Base-by-base conservation (phyloP, 306 rosid species). In the Casuarina cunninghamiana region DNA sequence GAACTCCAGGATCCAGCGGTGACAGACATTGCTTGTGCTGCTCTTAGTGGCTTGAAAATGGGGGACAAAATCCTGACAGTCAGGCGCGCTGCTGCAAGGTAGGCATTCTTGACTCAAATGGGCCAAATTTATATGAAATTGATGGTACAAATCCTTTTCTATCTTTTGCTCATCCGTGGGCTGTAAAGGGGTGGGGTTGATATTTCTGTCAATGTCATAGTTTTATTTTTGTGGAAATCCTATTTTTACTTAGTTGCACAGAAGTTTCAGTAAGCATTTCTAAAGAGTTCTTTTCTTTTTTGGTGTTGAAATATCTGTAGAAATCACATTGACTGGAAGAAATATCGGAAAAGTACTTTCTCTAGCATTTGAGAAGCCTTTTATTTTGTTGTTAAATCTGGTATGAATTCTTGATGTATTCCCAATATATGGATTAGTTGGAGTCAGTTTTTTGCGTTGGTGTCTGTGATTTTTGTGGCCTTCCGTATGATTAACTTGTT, bases 51-150 rank as follows among this genome's bases (percentile, higher is more conserved):
- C 66, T 84, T 92, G 73, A 92, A 92, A 87, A 88, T 92, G 97
- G 97, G 97, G 45, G 97, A 92, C 78, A 90, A 92, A 88, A 92
- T 94, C 44, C 85, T 92, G 69, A 92, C 97, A 0, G 94, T 92
- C 49, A 81, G 95, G 77, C 97, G 95, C 71, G 97, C 95, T 63
- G 85, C 92, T 21, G 86, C 83, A 62, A 87, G 93, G 96, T 91
- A 82, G 60, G 84, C 51, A 60, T 77, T 79, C 79, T 77, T 43
- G 10, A 78, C 53, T 71, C 57, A 51, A 38, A 77, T 65, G 71
- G 70, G 53, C 44, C 54, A 70, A 55, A 62, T 46, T 46, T 17
- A 41, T 75, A 69, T 32, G 71, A 35, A 50, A 41, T 58, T 61
- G 13, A 9, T 13, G 19, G 48, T 35, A 5, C 5, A 26, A 26